These are phyloP conservation scores for Fennellomyces sp. DNA, from an alignment of 371 early-diverging fungal genomes.

Conservation along the genomic window DNA sequence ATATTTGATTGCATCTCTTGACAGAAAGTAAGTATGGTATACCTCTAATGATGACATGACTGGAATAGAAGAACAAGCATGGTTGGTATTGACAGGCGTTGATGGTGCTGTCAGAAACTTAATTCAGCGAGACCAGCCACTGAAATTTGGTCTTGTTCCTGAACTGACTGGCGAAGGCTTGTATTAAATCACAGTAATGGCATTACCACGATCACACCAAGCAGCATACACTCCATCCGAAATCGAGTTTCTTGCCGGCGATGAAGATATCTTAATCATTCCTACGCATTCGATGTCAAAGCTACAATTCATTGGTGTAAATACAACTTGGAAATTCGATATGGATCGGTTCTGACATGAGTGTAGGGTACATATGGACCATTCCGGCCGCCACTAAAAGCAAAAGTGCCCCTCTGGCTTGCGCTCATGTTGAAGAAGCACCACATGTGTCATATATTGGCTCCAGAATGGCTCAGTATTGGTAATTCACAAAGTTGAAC, in stretches of 20 bases:
- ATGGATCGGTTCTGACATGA: neutral
- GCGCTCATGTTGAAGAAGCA: slow-evolving; percentile 83
- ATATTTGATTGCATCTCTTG: too few species aligned
- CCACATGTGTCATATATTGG: slow-evolving; percentile 79
- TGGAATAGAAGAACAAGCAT: too few species aligned
- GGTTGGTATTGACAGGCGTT: too few species aligned
- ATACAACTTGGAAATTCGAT: slow-evolving; percentile 1
- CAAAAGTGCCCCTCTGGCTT: slow-evolving; percentile 86
- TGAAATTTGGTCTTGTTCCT: too few species aligned
- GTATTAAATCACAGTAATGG: too few species aligned
- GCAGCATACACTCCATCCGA: slow-evolving; percentile 77
- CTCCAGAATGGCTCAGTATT: slow-evolving; percentile 78
- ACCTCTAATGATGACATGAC: too few species aligned
- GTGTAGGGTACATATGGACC: slow-evolving; percentile 77
- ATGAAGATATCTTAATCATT: slow-evolving; percentile 71
- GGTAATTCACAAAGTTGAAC: slow-evolving; percentile 15
- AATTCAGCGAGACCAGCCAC: too few species aligned
- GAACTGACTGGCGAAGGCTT: too few species aligned
- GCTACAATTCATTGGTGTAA: slow-evolving; percentile 70
- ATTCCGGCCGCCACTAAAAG: slow-evolving; percentile 74
- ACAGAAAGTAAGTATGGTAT: too few species aligned
- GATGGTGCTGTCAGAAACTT: too few species aligned
- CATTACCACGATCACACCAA: slow-evolving; percentile 59
- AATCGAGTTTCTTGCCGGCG: slow-evolving; percentile 85
- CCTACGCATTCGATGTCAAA: slow-evolving; percentile 65